phyloP scores from a whole-genome alignment of 345 rosid genomes.

The Triadica sebifera region DNA sequence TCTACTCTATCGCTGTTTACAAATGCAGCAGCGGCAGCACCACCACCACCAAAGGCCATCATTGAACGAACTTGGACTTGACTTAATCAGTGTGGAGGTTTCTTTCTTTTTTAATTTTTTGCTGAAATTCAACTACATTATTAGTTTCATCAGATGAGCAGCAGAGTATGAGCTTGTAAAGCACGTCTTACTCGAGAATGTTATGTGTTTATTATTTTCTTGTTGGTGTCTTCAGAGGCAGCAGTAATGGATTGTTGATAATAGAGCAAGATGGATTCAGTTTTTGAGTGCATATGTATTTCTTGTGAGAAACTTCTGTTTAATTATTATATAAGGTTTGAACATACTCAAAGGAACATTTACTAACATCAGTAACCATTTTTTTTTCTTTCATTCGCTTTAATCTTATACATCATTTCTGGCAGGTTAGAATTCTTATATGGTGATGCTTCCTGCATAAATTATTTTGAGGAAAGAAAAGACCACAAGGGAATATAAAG shows the following conservation, averaged over 20 bases:
- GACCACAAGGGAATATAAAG: not conserved
- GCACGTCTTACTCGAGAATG: no score
- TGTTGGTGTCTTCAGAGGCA: constrained; percentile 1
- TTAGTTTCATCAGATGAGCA: not conserved
- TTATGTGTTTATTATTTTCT: not conserved
- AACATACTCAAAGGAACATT: no score
- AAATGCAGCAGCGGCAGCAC: not conserved
- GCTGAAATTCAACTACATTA: constrained; percentile 2
- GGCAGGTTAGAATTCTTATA: no score
- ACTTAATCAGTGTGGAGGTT: not conserved
- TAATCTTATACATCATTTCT: not conserved
- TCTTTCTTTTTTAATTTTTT: not conserved
- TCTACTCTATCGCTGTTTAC: not conserved
- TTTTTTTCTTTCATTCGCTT: not conserved
- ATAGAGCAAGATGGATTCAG: constrained; percentile 8
- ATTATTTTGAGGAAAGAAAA: not conserved
- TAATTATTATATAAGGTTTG: no score
- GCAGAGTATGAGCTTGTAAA: not conserved
- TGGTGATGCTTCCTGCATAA: not conserved
- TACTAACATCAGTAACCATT: not conserved
- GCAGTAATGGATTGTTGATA: not conserved
- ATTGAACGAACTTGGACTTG: not conserved
- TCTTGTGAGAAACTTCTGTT: no score
- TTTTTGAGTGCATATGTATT: not conserved
- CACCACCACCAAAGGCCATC: not conserved